A percentile compares a stretch with the other conserved stretches of the same genome.
phyloP scores from a whole-genome alignment of 139 green algal genomes.

The Parachlorella kessleri region DNA sequence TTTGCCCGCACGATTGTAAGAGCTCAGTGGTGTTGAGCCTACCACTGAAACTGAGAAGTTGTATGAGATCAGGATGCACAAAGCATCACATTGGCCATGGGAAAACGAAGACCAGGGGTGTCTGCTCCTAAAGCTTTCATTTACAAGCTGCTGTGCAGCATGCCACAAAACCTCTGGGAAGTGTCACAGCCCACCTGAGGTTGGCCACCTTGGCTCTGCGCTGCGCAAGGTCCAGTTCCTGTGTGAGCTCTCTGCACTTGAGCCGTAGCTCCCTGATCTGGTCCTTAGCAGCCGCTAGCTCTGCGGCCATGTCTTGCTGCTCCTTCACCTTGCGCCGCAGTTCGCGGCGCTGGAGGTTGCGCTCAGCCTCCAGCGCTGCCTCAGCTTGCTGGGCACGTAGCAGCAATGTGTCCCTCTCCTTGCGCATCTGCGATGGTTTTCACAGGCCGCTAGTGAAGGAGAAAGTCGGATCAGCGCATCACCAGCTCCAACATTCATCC shows the following conservation, averaged over 20 bases:
- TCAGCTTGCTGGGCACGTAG: slow-evolving; percentile 53
- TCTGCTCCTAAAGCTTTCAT: no score
- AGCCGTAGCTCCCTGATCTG: slow-evolving; percentile 52
- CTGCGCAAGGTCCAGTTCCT: slow-evolving; percentile 54
- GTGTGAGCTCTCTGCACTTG: slow-evolving; percentile 49
- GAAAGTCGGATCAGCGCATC: no score
- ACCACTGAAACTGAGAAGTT: no score
- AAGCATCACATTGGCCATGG: no score
- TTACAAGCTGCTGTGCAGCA: no score
- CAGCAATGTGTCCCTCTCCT: slow-evolving; percentile 72
- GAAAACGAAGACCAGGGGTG: no score
- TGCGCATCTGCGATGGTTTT: slow-evolving; percentile 50
- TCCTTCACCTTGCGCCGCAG: slow-evolving; percentile 65
- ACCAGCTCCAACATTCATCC: no score
- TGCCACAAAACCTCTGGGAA: no score
- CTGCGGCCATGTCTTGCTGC: slow-evolving; percentile 5
- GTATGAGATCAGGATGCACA: no score
- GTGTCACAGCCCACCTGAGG: slow-evolving; percentile 19
- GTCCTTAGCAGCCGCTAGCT: slow-evolving; percentile 52
- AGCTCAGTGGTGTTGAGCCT: no score
- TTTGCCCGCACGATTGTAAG: no score
- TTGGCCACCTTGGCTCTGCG: slow-evolving; percentile 18
- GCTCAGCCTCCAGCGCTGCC: slow-evolving; percentile 66
- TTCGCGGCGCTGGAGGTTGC: slow-evolving; percentile 66
- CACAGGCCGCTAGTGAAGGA: no score